These are phyloP conservation scores for Suhomyces terraborum DNA, from an alignment of 1,139 yeast species.

Conservation along the genomic window DNA sequence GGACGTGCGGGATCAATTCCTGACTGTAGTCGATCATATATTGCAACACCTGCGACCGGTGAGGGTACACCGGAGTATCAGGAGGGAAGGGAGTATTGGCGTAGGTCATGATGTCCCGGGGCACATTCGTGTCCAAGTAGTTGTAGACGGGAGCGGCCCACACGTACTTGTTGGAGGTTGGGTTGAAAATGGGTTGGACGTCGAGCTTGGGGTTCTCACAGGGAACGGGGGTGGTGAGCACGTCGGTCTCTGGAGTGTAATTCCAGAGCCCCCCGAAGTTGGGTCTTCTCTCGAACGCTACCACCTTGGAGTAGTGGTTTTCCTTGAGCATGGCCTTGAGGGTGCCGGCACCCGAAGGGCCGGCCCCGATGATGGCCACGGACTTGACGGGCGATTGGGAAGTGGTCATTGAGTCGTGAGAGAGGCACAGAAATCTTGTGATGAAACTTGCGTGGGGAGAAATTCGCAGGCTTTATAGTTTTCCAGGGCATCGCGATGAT, in stretches of 20 bases:
- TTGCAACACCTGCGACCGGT: constrained; percentile 46
- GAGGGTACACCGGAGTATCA: constrained; percentile 50
- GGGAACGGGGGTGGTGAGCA: constrained; percentile 23
- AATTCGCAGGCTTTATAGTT: constrained; percentile 1
- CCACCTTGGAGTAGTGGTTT: constrained; percentile 36
- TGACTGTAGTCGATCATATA: constrained; percentile 46
- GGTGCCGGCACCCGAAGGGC: constrained; percentile 66
- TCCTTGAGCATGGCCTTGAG: constrained; percentile 49
- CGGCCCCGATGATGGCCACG: constrained; percentile 63
- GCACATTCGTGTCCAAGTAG: constrained; percentile 63
- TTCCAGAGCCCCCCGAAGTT: constrained; percentile 59
- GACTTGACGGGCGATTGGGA: too few species aligned
- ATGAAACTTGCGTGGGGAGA: neutral
- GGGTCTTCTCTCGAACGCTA: constrained; percentile 51
- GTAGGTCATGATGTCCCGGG: constrained; percentile 58
- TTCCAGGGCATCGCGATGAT: constrained; percentile 2
- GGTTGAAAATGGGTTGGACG: constrained; percentile 20
- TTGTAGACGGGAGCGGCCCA: constrained; percentile 51
- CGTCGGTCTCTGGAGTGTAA: constrained; percentile 28
- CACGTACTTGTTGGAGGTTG: constrained; percentile 24
- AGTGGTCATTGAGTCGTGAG: too few species aligned
- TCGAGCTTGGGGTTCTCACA: constrained; percentile 21
- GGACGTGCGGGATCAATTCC: constrained; percentile 36
- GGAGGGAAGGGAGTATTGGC: constrained; percentile 46
- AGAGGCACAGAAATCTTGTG: too few species aligned